Percentiles rank a stretch among this genome's conserved stretches.
phyloP scores from a whole-genome alignment of 2,329 filamentous ascomycete genomes.

The Dactylellina sp. region DNA sequence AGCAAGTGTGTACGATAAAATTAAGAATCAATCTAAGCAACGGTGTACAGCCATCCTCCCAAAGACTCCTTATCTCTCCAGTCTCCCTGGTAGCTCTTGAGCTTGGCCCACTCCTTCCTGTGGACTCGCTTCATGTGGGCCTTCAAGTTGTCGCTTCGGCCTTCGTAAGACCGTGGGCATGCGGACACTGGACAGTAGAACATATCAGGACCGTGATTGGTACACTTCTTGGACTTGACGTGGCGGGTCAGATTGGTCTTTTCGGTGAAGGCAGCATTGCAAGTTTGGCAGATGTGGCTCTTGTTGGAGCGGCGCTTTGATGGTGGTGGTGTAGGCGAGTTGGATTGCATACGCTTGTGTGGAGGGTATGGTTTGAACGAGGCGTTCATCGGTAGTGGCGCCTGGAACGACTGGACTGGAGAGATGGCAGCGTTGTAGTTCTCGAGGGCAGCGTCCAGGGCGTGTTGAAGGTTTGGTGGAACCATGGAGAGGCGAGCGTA shows the following conservation, averaged over 20 bases:
- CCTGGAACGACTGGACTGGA: background rate
- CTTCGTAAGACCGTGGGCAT: slow-evolving; percentile 49
- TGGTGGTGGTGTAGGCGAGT: slow-evolving; percentile 44
- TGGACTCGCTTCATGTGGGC: slow-evolving; percentile 56
- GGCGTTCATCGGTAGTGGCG: slow-evolving; percentile 2
- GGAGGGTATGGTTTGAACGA: slow-evolving; percentile 16
- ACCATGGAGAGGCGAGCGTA: slow-evolving; percentile 34
- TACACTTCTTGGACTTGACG: slow-evolving; percentile 53
- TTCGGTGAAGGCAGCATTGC: slow-evolving; percentile 45
- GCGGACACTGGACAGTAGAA: slow-evolving; percentile 46
- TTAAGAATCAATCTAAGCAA: background rate
- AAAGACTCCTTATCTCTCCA: slow-evolving; percentile 41
- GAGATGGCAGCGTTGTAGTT: slow-evolving; percentile 30
- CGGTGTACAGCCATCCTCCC: slow-evolving; percentile 11
- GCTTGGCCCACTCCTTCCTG: slow-evolving; percentile 48
- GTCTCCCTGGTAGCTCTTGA: slow-evolving; percentile 41
- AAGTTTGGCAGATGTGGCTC: slow-evolving; percentile 44
- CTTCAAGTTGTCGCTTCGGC: slow-evolving; percentile 53
- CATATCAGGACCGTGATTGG: slow-evolving; percentile 41
- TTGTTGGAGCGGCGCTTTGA: slow-evolving; percentile 30
- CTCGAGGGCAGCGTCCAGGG: slow-evolving; percentile 38
- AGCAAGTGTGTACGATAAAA: background rate
- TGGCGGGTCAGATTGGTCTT: slow-evolving; percentile 54
- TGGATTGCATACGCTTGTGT: slow-evolving; percentile 36
- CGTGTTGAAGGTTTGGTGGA: slow-evolving; percentile 37